These are phyloP conservation scores for Chlorella variabilis DNA, from an alignment of 163 green algal genomes.

Conservation along the genomic window DNA sequence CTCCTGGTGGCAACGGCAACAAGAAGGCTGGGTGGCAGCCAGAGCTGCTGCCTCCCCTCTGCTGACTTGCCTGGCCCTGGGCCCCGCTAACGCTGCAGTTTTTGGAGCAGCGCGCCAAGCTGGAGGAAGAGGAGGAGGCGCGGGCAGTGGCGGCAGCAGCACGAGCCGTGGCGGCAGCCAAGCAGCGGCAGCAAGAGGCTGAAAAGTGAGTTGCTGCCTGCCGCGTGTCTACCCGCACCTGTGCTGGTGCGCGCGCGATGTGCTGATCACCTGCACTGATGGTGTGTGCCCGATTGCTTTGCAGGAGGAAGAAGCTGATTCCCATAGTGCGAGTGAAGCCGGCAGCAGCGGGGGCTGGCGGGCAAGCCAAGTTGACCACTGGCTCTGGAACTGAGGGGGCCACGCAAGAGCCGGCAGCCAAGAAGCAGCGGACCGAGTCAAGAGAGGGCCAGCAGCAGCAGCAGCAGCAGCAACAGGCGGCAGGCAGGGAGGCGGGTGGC, in stretches of 20 bases:
- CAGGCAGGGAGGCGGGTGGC: not conserved
- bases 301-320: constrained; percentile 29
- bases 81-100: too few relatives aligned
- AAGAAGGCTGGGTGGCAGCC: too few relatives aligned
- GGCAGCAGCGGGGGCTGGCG: not conserved
- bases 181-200: constrained; percentile 3
- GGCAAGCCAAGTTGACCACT: not conserved
- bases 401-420: not conserved
- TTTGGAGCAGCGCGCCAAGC: not conserved
- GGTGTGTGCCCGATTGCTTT: not conserved
- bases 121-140: constrained; percentile 27
- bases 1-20: too few relatives aligned
- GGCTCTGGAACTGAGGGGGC: not conserved
- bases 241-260: not conserved
- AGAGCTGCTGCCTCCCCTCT: not conserved
- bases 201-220: not conserved
- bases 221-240: too few relatives aligned
- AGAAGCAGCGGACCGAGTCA: constrained; percentile 25
- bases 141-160: not conserved
- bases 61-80: too few relatives aligned
- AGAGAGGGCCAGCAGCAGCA: not conserved
- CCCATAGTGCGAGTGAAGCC: constrained; percentile 23
- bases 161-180: not conserved
- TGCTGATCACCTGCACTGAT: not conserved
- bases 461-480: not conserved